Conservation (phyloP, 2,329 filamentous ascomycete genomes). For the Phialocephala subalpina region DNA sequence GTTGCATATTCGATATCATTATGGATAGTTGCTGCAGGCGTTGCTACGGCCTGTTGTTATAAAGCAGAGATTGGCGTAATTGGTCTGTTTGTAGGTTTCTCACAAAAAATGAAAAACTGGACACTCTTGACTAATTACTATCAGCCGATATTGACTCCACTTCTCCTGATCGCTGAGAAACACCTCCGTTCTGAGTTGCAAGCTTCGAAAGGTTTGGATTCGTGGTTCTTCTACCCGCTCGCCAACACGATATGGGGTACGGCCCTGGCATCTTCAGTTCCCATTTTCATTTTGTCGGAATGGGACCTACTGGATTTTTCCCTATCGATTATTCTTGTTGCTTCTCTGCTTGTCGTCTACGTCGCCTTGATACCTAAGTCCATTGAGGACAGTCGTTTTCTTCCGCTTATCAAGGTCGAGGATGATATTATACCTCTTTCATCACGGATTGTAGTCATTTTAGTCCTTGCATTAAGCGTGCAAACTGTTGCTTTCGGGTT, state of each 20-base stretch:
- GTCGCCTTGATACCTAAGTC: constrained; percentile 2
- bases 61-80: not conserved
- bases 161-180: constrained; percentile 6
- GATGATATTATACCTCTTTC: not conserved
- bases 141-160: not conserved
- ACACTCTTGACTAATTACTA: not conserved
- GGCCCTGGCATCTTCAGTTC: not conserved
- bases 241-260: not conserved
- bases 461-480: not conserved
- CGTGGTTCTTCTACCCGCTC: not conserved
- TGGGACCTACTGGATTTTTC: not conserved
- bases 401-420: constrained; percentile 2
- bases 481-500: not conserved
- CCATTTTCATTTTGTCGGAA: not conserved
- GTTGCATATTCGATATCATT: not conserved
- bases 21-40: not conserved
- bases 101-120: not conserved
- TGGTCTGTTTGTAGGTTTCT: constrained; percentile 2
- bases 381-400: not conserved
- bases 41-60: not conserved
- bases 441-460: not conserved
- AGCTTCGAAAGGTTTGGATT: not conserved
- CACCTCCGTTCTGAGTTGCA: too few species aligned
- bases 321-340: not conserved
- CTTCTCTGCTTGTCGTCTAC: not conserved